Conservation (phyloP, 257 asterid genomes). For the Thymus quinquecostatus region DNA sequence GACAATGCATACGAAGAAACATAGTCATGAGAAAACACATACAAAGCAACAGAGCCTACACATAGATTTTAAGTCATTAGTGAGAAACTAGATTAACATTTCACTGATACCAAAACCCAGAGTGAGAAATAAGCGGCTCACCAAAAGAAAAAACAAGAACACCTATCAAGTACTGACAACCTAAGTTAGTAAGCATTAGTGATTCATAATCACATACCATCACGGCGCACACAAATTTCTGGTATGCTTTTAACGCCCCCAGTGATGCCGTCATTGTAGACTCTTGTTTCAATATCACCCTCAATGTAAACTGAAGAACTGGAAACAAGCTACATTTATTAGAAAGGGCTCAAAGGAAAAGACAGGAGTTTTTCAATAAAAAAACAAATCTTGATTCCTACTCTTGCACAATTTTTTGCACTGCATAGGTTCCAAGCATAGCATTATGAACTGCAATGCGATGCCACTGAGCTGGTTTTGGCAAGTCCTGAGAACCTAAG, state of each 20-base stretch:
- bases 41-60: too few relatives aligned
- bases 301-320: conserved; percentile 96
- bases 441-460: conserved; percentile 94
- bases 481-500: conserved; percentile 52
- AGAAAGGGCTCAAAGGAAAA: conserved; percentile 34
- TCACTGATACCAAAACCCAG: background rate
- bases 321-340: conserved; percentile 40
- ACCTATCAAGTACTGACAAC: background rate
- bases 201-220: conserved; percentile 56
- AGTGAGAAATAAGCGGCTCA: background rate
- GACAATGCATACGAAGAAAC: conserved; percentile 16
- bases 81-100: conserved; percentile 17
- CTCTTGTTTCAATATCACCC: conserved; percentile 98
- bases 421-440: conserved; percentile 81
- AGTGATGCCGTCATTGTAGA: conserved; percentile 88
- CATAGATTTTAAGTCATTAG: background rate
- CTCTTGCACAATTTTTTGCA: conserved; percentile 86
- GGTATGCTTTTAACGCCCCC: conserved; percentile 92
- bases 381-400: conserved; percentile 30
- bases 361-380: background rate
- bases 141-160: background rate
- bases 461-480: conserved; percentile 98
- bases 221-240: conserved; percentile 92
- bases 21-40: background rate
- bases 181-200: background rate